Conservation (phyloP, 805 yeast genomes). For the Metschnikowia colocasiae region DNA sequence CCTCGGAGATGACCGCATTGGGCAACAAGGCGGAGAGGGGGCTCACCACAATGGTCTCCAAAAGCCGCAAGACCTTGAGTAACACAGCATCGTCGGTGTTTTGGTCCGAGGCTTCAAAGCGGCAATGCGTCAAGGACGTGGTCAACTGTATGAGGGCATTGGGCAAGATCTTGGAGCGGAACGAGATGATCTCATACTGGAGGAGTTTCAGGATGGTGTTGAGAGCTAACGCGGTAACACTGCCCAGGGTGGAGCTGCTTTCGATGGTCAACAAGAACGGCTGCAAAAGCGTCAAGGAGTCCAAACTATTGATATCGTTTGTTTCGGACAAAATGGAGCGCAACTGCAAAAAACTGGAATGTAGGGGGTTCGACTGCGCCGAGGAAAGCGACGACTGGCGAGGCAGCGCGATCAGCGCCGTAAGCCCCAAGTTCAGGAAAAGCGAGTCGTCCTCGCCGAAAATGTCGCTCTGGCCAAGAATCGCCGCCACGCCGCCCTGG, state of each 20-base stretch:
- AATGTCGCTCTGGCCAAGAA: slow-evolving; percentile 62
- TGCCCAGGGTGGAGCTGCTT: slow-evolving; percentile 81
- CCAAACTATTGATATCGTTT: slow-evolving; percentile 50
- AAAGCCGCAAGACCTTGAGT: slow-evolving; percentile 71
- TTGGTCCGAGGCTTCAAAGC: slow-evolving; percentile 94
- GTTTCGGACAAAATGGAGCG: slow-evolving; percentile 64
- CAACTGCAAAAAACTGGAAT: slow-evolving; percentile 76
- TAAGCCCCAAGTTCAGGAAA: slow-evolving; percentile 18
- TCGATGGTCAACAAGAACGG: slow-evolving; percentile 85
- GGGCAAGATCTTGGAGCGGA: slow-evolving; percentile 50
- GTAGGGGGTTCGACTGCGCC: slow-evolving; percentile 49
- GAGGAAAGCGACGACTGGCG: slow-evolving; percentile 25
- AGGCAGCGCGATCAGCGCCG: slow-evolving; percentile 5
- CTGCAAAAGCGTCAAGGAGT: slow-evolving; percentile 68
- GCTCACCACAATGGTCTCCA: slow-evolving; percentile 65
- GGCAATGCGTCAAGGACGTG: slow-evolving; percentile 82
- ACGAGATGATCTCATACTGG: slow-evolving; percentile 61
- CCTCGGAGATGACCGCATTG: slow-evolving; percentile 81
- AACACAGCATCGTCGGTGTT: slow-evolving; percentile 88
- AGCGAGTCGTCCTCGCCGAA: slow-evolving; percentile 44
- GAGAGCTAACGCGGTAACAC: slow-evolving; percentile 78
- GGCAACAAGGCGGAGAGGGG: slow-evolving; percentile 62
- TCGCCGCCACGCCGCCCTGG: slow-evolving; percentile 79
- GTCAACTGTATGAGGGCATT: slow-evolving; percentile 62
- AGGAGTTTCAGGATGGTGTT: slow-evolving; percentile 72